Evolutionary conservation across 345 rosid genomes (phyloP).

Genomic region (Citrus glauca): DNA sequence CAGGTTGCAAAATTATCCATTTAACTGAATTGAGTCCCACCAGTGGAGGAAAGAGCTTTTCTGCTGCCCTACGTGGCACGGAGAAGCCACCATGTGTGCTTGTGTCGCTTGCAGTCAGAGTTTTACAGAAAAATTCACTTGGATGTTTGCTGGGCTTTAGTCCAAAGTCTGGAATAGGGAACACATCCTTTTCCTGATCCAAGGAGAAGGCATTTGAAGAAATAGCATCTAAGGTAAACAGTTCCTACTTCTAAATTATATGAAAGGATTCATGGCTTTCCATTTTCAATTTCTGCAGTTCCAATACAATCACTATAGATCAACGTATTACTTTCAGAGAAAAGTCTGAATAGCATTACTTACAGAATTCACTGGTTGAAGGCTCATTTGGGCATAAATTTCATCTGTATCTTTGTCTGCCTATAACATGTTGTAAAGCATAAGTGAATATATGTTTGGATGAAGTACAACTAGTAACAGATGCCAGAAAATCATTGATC

Average conservation of each 20-base stretch:
- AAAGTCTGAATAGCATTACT: conserved; percentile 19
- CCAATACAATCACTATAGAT: background rate
- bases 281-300: background rate
- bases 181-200: conserved; percentile 81
- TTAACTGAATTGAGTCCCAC: conserved; percentile 36
- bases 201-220: background rate
- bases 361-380: conserved; percentile 90
- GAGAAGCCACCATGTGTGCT: conserved; percentile 99
- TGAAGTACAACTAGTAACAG: background rate
- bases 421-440: conserved; percentile 31
- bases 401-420: conserved; percentile 96
- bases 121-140: conserved; percentile 91
- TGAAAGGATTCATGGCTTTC: background rate
- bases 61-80: conserved; percentile 97
- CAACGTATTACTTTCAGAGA: background rate
- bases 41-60: conserved; percentile 92
- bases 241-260: background rate
- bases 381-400: conserved; percentile 95
- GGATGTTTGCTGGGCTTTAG: conserved; percentile 85
- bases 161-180: conserved; percentile 87
- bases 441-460: background rate
- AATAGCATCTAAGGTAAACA: background rate
- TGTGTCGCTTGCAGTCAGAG: conserved; percentile 92
- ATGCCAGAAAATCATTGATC: background rate
- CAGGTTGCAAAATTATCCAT: background rate